Evolutionary conservation across 2,329 filamentous ascomycete genomes (phyloP), one percentile per base, ranked within the genome.

Genomic region (Penicillium sp.): DNA sequence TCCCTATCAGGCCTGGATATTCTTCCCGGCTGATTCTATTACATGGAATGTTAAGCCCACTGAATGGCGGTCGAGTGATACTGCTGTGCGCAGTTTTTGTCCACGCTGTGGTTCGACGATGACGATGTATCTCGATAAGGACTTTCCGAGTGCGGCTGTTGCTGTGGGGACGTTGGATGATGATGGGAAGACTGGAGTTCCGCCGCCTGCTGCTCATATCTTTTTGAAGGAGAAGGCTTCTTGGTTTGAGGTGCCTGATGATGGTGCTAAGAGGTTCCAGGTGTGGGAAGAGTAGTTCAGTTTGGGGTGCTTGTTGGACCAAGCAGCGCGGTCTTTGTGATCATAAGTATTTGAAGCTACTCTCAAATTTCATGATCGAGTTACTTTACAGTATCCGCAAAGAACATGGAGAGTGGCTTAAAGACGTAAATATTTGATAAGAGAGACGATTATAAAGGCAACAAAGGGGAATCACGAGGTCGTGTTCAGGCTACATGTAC

Each of bases 31-130:
- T 33, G 50, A 58, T 7, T 54, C 66, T 24, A 54, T 80, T 38
- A 68, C 61, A 9, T 76, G 65, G 65, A 25, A 39, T 13, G 55
- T 69, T 46, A 67, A 65, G 14, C 58, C 67, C 5, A 71, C 64
- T 28, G 63, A 58, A 6, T 63, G 72, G 33, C 63, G 55, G 20
- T 69, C 76, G 11, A 76, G 73, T 22, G 63, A 72, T 1, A 54
- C 65, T n/a, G 77, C 75, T 16, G 69, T 71, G 10, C 69, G 77
- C 28, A 71, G 67, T 0, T 76, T 75, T 53, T 81, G 77, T 66
- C 68, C 70, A 18, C 64, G 62, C 11, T 80, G 78, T 53, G 78
- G 78, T 16, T 73, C 73, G 27, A 76, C 72, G 14, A 65, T 81
- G 31, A 73, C 66, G 6, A 79, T 80, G 71, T 56, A 52, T 25